Evolutionary conservation across 164 flowering plant species (phyloP).

Genomic region (Amborella trichopoda): DNA sequence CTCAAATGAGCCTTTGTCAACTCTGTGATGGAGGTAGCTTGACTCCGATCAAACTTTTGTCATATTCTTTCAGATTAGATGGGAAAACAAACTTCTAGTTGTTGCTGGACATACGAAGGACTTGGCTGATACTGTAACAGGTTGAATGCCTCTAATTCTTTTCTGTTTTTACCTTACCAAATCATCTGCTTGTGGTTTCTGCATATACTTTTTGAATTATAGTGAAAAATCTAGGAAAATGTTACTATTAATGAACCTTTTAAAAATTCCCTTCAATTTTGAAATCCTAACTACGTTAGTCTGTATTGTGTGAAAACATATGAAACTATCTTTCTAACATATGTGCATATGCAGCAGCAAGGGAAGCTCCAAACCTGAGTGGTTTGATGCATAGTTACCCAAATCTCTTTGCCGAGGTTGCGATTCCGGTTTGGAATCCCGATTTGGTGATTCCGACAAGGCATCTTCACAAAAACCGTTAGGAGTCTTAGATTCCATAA

Average conservation of each 20-base stretch:
- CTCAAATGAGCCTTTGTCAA: neutral
- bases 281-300: neutral
- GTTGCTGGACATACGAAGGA: slow-evolving; percentile 67
- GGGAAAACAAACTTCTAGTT: slow-evolving; percentile 57
- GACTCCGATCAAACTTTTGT: neutral
- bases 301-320: neutral
- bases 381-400: no score
- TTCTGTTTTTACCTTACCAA: no score
- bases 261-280: no score
- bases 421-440: no score
- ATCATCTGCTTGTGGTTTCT: no score
- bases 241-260: neutral
- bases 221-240: neutral
- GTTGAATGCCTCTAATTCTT: slow-evolving; percentile 22
- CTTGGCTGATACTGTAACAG: slow-evolving; percentile 32
- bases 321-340: neutral
- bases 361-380: no score
- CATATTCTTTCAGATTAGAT: slow-evolving; percentile 41
- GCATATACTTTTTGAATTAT: no score
- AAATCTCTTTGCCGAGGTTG: no score
- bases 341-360: no score
- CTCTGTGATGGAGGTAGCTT: neutral
- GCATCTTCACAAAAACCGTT: no score
- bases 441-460: no score
- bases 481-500: no score